phyloP scores from a whole-genome alignment of 2,329 filamentous ascomycete genomes.

The Nothopassalora personata region DNA sequence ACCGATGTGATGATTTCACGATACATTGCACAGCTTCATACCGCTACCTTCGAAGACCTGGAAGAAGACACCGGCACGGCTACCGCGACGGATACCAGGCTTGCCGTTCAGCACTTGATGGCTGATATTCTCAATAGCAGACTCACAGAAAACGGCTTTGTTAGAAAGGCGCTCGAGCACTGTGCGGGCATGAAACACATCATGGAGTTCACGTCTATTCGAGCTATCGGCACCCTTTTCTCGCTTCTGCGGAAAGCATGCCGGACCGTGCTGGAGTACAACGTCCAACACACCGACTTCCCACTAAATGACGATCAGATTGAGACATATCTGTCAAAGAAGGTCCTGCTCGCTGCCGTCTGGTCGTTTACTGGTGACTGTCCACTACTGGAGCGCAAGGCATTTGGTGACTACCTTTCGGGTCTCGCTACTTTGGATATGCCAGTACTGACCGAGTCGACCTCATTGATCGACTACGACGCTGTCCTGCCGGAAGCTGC shows the following conservation, averaged over 20 bases:
- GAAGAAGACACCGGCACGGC: constrained; percentile 85
- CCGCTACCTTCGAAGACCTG: constrained; percentile 84
- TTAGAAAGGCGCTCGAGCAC: constrained; percentile 68
- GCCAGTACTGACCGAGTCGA: constrained; percentile 65
- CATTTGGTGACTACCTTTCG: constrained; percentile 79
- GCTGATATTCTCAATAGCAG: constrained; percentile 73
- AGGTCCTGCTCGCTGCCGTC: constrained; percentile 82
- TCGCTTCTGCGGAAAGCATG: constrained; percentile 92
- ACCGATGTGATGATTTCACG: constrained; percentile 87
- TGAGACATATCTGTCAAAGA: constrained; percentile 86
- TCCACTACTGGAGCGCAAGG: constrained; percentile 77
- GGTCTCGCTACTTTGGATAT: constrained; percentile 80
- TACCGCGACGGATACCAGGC: constrained; percentile 46
- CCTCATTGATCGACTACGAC: constrained; percentile 93
- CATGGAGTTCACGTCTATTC: constrained; percentile 93
- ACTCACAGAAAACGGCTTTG: constrained; percentile 73
- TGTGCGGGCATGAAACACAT: constrained; percentile 83
- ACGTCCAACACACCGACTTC: constrained; percentile 89
- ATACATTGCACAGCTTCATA: constrained; percentile 78
- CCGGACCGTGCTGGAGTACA: constrained; percentile 90
- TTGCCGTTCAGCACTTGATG: constrained; percentile 73
- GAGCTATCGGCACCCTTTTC: constrained; percentile 87
- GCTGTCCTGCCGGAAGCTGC: constrained; percentile 79
- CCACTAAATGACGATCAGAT: constrained; percentile 84
- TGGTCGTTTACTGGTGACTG: constrained; percentile 98